phyloP scores from a whole-genome alignment of 2,329 filamentous ascomycete species.

The Trichoderma lentiforme region DNA sequence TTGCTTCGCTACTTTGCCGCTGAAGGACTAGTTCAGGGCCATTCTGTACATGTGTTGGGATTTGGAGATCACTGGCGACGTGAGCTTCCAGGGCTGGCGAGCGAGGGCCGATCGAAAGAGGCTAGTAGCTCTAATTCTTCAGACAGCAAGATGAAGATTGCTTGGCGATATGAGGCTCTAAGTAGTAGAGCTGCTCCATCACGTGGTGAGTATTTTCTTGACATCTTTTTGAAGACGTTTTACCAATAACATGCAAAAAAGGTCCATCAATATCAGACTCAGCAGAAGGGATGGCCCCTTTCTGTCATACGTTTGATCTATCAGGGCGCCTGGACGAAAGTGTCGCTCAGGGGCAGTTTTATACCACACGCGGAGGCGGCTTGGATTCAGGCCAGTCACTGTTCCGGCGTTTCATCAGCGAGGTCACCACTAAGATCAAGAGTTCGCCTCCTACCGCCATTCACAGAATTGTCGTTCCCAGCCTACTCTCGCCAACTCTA shows the following conservation, averaged over 20 bases:
- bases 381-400: constrained; percentile 25
- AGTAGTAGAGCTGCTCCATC: constrained; percentile 47
- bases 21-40: constrained; percentile 87
- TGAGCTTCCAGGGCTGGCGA: constrained; percentile 72
- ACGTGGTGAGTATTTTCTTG: constrained; percentile 5
- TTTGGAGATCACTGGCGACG: constrained; percentile 75
- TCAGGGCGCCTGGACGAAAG: constrained; percentile 57
- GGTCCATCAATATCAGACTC: constrained; percentile 19
- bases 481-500: constrained; percentile 78
- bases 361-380: constrained; percentile 47
- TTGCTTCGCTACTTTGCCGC: constrained; percentile 86
- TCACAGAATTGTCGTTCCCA: constrained; percentile 82
- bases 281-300: constrained; percentile 35
- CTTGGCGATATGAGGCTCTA: constrained; percentile 90
- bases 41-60: constrained; percentile 82
- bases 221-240: neutral
- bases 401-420: constrained; percentile 62
- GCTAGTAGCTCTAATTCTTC: constrained; percentile 38
- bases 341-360: constrained; percentile 49
- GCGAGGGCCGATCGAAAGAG: constrained; percentile 37
- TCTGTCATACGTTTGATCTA: constrained; percentile 73
- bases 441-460: constrained; percentile 58
- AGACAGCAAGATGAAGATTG: constrained; percentile 93
- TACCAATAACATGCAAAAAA: neutral
- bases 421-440: constrained; percentile 54